These are phyloP conservation scores for Sclerotinia nivalis DNA, from an alignment of 2,329 filamentous ascomycete species.

Conservation along the genomic window DNA sequence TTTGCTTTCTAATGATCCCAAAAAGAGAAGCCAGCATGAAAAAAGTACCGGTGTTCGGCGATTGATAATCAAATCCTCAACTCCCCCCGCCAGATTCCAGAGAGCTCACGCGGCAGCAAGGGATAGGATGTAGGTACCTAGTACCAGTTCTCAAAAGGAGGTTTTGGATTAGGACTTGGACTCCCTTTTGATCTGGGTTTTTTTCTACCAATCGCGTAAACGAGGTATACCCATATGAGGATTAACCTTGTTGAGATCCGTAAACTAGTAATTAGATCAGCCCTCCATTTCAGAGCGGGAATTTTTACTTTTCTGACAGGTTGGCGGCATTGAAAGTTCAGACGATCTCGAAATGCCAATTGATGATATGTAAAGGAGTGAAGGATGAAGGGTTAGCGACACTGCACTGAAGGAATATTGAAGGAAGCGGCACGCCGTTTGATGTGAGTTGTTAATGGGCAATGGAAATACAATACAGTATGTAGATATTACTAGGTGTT, in stretches of 20 bases:
- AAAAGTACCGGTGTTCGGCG: not conserved
- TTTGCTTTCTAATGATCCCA: not conserved
- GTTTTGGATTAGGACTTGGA: conserved; percentile 5
- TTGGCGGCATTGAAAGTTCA: not conserved
- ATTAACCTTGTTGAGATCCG: conserved; percentile 6
- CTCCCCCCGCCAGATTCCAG: conserved; percentile 10
- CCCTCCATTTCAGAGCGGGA: not conserved
- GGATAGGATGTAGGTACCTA: not conserved
- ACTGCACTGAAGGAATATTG: conserved; percentile 1
- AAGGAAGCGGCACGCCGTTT: conserved; percentile 13
- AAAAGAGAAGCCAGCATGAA: not conserved
- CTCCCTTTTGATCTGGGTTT: conserved; percentile 14
- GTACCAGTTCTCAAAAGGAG: conserved; percentile 17
- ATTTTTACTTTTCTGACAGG: not conserved
- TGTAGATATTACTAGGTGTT: not conserved
- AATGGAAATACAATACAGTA: not conserved
- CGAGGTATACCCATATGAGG: not conserved
- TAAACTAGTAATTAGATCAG: conserved; percentile 1
- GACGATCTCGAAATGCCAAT: not conserved
- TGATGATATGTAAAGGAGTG: not conserved
- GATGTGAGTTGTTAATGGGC: not conserved
- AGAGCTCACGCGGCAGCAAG: conserved; percentile 17
- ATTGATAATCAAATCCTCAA: not conserved
- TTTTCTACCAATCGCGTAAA: conserved; percentile 6
- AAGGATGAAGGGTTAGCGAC: conserved; percentile 7